Evolutionary conservation across 345 rosid genomes (phyloP).

Genomic region (Limnanthes douglasii): DNA sequence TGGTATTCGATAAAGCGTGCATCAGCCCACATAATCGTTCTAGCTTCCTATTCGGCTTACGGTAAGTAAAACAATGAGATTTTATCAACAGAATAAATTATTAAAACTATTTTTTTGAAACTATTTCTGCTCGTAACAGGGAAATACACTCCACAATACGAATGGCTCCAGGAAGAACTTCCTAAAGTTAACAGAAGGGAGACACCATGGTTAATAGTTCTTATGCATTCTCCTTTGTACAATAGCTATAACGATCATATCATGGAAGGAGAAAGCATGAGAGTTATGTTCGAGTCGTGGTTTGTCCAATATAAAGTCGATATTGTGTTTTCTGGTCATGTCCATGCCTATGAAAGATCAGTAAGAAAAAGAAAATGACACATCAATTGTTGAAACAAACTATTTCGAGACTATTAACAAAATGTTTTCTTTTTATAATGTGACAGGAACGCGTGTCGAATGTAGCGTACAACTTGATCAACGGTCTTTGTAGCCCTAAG

Average conservation of each 20-base stretch:
- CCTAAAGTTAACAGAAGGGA: slow-evolving; percentile 70
- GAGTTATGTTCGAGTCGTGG: slow-evolving; percentile 84
- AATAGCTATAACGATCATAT: slow-evolving; percentile 86
- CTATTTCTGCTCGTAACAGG: too few species aligned
- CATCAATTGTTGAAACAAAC: background rate
- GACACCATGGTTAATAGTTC: slow-evolving; percentile 88
- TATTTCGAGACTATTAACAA: background rate
- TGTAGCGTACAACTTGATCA: slow-evolving; percentile 44
- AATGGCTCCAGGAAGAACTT: slow-evolving; percentile 59
- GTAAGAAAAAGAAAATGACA: too few species aligned
- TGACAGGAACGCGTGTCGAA: slow-evolving; percentile 60
- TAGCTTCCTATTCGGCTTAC: slow-evolving; percentile 81
- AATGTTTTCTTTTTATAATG: too few species aligned
- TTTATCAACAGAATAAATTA: too few species aligned
- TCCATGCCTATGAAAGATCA: slow-evolving; percentile 89
- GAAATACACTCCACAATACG: slow-evolving; percentile 67
- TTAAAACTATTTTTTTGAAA: too few species aligned
- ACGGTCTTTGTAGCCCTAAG: slow-evolving; percentile 48
- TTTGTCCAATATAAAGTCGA: slow-evolving; percentile 67
- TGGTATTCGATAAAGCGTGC: slow-evolving; percentile 99
- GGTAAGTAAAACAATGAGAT: slow-evolving; percentile 30
- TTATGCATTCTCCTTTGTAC: slow-evolving; percentile 78
- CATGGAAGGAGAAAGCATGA: slow-evolving; percentile 97
- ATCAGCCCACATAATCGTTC: slow-evolving; percentile 63
- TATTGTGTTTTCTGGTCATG: slow-evolving; percentile 82